Conservation (phyloP, 176 grass and related monocot species). For the Hyparrhenia diplandra region DNA sequence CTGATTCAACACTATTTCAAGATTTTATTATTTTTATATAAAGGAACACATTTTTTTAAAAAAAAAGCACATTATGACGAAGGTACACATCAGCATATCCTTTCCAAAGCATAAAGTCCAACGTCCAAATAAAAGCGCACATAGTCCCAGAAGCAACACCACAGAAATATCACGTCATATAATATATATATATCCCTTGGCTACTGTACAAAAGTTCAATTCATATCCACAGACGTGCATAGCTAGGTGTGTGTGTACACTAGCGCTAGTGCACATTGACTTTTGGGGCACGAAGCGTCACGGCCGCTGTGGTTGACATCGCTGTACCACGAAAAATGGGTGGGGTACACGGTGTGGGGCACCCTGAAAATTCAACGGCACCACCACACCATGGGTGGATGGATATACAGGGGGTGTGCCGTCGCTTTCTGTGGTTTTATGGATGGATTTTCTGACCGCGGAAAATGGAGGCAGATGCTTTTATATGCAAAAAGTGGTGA, state of each 20-base stretch:
- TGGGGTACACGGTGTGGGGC: background rate
- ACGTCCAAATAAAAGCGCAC: no score
- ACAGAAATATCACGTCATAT: no score
- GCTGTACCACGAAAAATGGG: background rate
- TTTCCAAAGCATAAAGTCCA: no score
- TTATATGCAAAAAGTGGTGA: background rate
- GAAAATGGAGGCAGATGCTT: background rate
- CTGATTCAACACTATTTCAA: no score
- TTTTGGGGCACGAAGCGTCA: background rate
- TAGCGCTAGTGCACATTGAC: slow-evolving; percentile 33
- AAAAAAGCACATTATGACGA: no score
- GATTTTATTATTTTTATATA: no score
- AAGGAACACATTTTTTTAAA: no score
- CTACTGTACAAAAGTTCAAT: background rate
- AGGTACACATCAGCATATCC: no score
- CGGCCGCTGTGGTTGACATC: slow-evolving; percentile 10
- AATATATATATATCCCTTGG: no score
- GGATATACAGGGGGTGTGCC: background rate
- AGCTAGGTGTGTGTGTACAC: slow-evolving; percentile 18
- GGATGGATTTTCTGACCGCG: background rate
- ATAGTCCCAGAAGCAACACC: no score
- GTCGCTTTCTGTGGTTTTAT: background rate
- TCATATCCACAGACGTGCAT: background rate
- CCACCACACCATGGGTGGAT: no score
- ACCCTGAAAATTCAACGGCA: background rate